Evolutionary conservation across 164 flowering plant species (phyloP).

Genomic region (Chloranthus sessilifolius): DNA sequence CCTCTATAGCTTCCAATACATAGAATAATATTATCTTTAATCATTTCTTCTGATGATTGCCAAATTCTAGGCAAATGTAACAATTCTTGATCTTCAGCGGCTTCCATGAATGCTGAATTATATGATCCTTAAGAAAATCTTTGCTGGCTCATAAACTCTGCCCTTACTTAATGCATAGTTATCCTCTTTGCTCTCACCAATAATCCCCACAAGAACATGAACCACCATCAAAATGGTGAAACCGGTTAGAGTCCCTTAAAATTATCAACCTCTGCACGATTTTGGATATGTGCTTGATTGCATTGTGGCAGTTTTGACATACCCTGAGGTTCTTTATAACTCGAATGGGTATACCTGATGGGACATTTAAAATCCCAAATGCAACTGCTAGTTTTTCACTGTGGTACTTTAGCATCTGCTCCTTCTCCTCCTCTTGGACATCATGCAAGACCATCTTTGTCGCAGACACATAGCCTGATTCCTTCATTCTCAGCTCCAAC

Average conservation of each 20-base stretch:
- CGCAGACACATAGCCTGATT: constrained; percentile 59
- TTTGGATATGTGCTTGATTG: constrained; percentile 68
- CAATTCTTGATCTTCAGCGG: not conserved
- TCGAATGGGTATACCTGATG: constrained; percentile 77
- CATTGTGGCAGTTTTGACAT: constrained; percentile 87
- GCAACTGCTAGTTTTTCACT: constrained; percentile 92
- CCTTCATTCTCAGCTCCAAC: constrained; percentile 50
- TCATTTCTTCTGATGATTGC: not conserved
- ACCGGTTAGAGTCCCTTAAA: constrained; percentile 73
- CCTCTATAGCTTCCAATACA: no score
- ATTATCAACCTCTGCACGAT: constrained; percentile 61
- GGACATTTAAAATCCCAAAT: constrained; percentile 64
- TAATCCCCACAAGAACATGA: constrained; percentile 89
- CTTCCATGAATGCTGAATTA: no score
- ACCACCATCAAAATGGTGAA: constrained; percentile 81
- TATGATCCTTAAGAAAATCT: no score
- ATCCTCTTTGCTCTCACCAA: constrained; percentile 49
- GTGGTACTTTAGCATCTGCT: constrained; percentile 78
- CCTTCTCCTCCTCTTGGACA: constrained; percentile 95
- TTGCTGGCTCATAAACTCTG: no score
- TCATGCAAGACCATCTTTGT: constrained; percentile 79
- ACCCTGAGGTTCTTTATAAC: constrained; percentile 89
- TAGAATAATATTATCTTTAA: no score
- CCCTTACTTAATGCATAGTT: not conserved
- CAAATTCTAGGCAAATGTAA: not conserved